Conservation (phyloP, 306 rosid genomes). For the Castanospermum australe region DNA sequence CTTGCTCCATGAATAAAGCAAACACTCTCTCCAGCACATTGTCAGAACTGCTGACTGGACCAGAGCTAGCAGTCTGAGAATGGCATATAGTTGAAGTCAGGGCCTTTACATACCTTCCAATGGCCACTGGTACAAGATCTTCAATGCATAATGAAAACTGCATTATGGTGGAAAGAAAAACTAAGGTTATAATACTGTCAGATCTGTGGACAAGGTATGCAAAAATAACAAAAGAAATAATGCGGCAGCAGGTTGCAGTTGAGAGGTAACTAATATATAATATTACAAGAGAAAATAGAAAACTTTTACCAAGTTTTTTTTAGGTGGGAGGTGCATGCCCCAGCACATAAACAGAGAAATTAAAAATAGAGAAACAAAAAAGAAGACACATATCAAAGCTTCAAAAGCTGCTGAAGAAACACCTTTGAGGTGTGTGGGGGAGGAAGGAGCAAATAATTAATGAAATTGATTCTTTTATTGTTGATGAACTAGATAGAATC, state of each 20-base stretch:
- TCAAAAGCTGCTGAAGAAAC: conserved; percentile 7
- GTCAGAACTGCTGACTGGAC: conserved; percentile 53
- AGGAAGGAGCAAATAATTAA: conserved; percentile 1
- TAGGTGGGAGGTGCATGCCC: background rate
- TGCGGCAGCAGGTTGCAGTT: background rate
- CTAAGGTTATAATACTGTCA: conserved; percentile 1
- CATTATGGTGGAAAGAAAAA: conserved; percentile 34
- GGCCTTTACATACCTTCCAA: conserved; percentile 78
- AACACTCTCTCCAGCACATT: conserved; percentile 78
- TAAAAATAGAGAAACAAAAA: background rate
- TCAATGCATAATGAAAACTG: conserved; percentile 96
- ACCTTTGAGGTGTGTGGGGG: background rate
- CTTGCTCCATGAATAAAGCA: conserved; percentile 91
- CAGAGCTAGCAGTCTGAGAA: conserved; percentile 46
- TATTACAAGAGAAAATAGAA: background rate
- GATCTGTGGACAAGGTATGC: background rate
- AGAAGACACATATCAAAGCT: background rate
- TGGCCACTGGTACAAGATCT: conserved; percentile 95
- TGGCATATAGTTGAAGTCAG: conserved; percentile 62
- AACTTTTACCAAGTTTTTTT: background rate
- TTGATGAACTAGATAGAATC: background rate
- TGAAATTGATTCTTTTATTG: background rate
- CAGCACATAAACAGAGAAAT: background rate
- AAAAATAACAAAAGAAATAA: conserved; percentile 14
- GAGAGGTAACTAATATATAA: background rate